Base-by-base conservation (phyloP, 2,329 filamentous ascomycete genomes). In the Karstenula rhodostoma region DNA sequence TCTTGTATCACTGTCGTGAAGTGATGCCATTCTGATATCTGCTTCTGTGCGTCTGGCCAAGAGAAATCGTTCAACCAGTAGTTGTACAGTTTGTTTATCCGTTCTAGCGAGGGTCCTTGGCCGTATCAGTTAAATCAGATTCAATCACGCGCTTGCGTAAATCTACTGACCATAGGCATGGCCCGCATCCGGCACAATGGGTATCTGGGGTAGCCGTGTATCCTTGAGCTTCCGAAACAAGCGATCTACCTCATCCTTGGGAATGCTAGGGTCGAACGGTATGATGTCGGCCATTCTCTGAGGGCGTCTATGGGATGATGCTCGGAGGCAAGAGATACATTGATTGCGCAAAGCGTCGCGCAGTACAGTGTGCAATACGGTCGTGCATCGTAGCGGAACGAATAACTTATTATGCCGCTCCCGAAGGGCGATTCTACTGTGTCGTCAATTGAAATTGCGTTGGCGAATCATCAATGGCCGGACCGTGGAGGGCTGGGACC, bases 141-240 rank as follows among this genome's bases (percentile, higher is more conserved):
- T 40, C 3, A 17, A 44, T 22, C 42, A 10, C 27, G 42, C 6
- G 19, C 5, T 27, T 47, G 13, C 9, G 6, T 22, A 12, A 12
- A 22, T 23, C n/a, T 15, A 29, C 60, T 60, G 43, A 67, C 67
- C 78, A 59, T 79, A 79, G 27, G 76, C 72, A 12, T 69, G 67
- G 2, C 72, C 73, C 6, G 77, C 73, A 56, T 73, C 69, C 22
- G 76, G 76, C 2, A 80, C 74, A 44, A 80, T 68, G 22, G 77
- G 73, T 7, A 69, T 62, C 2, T 68, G 61, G 0, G 76, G 77
- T 4, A 77, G 54, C 15, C 73, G 65, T 10, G 74, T 75, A 53
- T 79, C 73, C 52, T 67, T 67, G 13, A 78, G 67, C 61, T 78
- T 79, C 13, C 71, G 67, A 47, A 76, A 73, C 9, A 79, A 66